Conservation (phyloP, 2,329 filamentous ascomycete genomes). For the Botrytis aclada region DNA sequence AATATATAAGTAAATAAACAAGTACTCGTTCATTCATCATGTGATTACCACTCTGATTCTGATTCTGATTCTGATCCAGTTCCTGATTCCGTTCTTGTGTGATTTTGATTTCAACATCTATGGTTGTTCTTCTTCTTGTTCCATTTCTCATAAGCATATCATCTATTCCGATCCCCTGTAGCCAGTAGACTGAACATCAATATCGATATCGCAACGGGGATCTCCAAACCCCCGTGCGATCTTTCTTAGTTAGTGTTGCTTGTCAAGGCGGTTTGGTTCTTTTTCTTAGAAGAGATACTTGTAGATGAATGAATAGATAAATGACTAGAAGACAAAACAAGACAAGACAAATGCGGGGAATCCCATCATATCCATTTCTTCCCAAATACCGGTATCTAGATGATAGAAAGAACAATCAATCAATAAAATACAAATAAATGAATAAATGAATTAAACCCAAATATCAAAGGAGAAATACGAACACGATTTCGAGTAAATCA, state of each 20-base stretch:
- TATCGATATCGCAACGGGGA: not conserved
- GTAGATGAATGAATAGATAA: not conserved
- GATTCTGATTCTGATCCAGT: no score
- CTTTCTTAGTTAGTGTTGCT: no score
- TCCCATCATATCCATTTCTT: not conserved
- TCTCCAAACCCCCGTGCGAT: not conserved
- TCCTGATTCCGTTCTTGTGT: no score
- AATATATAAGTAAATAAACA: no score
- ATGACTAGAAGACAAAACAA: not conserved
- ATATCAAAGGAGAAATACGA: not conserved
- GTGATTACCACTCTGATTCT: not conserved
- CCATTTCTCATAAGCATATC: no score
- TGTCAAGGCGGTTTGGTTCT: no score
- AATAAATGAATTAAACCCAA: not conserved
- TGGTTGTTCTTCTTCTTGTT: no score
- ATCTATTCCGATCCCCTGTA: no score
- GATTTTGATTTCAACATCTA: no score
- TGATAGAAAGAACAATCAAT: not conserved
- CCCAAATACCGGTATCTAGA: no score
- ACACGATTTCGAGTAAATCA: not conserved
- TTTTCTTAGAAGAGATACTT: conserved; percentile 1
- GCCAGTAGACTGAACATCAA: no score
- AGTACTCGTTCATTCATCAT: no score
- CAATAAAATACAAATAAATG: not conserved
- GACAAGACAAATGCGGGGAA: conserved; percentile 3